Evolutionary conservation across 2,329 filamentous ascomycete species (phyloP), one percentile per base, ranked within the genome.

Genomic region (Endothia cerciana): DNA sequence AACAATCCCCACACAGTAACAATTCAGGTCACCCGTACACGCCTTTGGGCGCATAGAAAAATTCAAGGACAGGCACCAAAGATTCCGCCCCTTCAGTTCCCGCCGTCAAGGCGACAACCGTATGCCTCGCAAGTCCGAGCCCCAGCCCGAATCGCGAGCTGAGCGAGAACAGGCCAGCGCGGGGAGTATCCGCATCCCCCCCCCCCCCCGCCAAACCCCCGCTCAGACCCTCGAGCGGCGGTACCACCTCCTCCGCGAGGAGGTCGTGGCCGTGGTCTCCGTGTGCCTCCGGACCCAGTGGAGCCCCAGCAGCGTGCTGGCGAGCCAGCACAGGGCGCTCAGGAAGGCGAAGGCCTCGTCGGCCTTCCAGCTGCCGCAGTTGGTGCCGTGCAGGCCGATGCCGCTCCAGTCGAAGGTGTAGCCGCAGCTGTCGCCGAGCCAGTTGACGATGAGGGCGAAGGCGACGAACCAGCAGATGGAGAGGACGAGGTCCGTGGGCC

Each of bases 261-360:
- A 70, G 51, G 72, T 73, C 28, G 69, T 67, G 28, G 61, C 76
- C 58, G 74, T 74, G 17, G 30, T 70, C 68, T 43, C 74, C 71
- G 77, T 78, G 65, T 76, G 79, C 68, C 78, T 78, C 66, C 78
- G 81, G 25, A 83, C 79, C 84, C 84, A 87, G 73, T 84, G 80
- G 71, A 86, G 73, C 56, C 83, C 86, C 53, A 91, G 73, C 25
- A 90, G 72, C 19, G 83, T 84, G 57, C 87, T 90, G 15, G 81
- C 85, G 49, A 93, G 83, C 90, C 90, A 93, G 73, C 88, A 81
- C 70, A 91, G 82, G 64, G 89, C 89, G 2, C 88, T 89, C 63
- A 93, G 77, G 78, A 93, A 93, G 59, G 83, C 80, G 73, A 93
- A 93, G 4, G 90, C 90, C 71, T 91, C 85, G 68, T 86, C 82